A percentile compares a stretch with the other conserved stretches of the same genome.
Evolutionary conservation across 2,329 filamentous ascomycete genomes (phyloP).

Genomic region (Ophiognomonia clavigignenti-juglandacearum): DNA sequence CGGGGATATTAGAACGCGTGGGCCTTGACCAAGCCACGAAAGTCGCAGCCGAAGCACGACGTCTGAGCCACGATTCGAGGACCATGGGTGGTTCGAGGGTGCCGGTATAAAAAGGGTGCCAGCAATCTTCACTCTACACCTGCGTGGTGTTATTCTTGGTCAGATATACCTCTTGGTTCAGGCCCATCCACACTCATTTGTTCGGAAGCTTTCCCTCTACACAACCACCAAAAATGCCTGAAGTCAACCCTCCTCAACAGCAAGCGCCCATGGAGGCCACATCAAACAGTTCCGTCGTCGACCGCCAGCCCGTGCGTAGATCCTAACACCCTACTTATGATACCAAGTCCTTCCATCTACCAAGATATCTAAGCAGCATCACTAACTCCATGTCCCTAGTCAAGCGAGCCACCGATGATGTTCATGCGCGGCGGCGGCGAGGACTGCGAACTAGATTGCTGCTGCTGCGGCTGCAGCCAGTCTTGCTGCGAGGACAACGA

Average conservation of each 20-base stretch:
- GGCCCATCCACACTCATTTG: not conserved
- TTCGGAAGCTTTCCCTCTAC: not conserved
- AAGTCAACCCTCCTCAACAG: slow-evolving; percentile 12
- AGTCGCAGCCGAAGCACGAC: too few relatives aligned
- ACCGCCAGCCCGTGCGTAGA: slow-evolving; percentile 9
- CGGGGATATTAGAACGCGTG: slow-evolving; percentile 5
- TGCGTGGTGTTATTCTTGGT: too few relatives aligned
- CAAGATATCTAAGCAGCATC: not conserved
- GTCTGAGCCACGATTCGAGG: too few relatives aligned
- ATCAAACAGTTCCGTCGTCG: not conserved
- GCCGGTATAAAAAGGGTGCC: not conserved
- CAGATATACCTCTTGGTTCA: too few relatives aligned
- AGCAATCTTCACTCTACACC: not conserved
- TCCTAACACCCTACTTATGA: not conserved
- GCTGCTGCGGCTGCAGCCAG: slow-evolving; percentile 9
- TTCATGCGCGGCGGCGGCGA: slow-evolving; percentile 13
- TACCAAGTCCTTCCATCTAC: not conserved
- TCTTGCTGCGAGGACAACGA: slow-evolving; percentile 8
- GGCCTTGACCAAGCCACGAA: not conserved
- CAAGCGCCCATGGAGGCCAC: slow-evolving; percentile 12
- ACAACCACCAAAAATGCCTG: slow-evolving; percentile 10
- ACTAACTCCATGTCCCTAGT: not conserved
- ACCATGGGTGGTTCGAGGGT: too few relatives aligned
- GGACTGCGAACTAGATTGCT: slow-evolving; percentile 7
- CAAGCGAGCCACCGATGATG: slow-evolving; percentile 9